A percentile compares a stretch with the other conserved stretches of the same genome.
Evolutionary conservation across 2,329 filamentous ascomycete genomes (phyloP).

Genomic region (Xylariaceae sp.): DNA sequence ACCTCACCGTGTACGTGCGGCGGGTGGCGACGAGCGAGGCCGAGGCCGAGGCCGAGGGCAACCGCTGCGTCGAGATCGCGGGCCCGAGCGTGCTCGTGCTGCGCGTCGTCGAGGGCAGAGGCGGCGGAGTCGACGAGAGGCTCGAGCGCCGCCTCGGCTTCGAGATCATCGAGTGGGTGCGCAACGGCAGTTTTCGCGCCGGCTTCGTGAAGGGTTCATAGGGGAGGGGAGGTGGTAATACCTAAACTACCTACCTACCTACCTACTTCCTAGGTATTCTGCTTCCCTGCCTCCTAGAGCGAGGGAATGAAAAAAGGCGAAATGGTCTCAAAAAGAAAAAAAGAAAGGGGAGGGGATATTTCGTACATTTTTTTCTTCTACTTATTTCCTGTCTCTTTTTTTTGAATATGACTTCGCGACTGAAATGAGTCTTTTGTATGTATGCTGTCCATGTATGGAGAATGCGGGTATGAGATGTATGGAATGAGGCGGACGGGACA

Average conservation of each 20-base stretch:
- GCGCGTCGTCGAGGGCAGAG: conserved; percentile 46
- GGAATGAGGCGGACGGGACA: neutral
- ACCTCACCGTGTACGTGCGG: conserved; percentile 73
- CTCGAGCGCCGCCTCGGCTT: conserved; percentile 77
- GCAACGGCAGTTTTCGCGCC: conserved; percentile 47
- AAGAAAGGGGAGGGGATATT: neutral
- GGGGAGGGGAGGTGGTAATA: conserved; percentile 1
- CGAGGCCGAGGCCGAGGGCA: conserved; percentile 19
- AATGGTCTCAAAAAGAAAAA: neutral
- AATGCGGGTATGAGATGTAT: neutral
- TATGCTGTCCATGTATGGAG: neutral
- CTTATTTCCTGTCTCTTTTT: neutral
- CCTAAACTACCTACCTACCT: too few species aligned
- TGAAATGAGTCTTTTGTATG: neutral
- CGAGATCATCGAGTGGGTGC: conserved; percentile 83
- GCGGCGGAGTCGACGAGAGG: conserved; percentile 63
- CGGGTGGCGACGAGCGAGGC: conserved; percentile 29
- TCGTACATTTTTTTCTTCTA: neutral
- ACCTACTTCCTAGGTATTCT: too few species aligned
- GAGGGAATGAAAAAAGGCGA: neutral
- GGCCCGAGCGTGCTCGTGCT: conserved; percentile 59
- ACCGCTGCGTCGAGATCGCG: conserved; percentile 59
- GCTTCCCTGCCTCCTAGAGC: too few species aligned
- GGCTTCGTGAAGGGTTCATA: conserved; percentile 15
- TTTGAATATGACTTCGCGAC: neutral